A percentile compares a stretch with the other conserved stretches of the same genome.
Evolutionary conservation across 257 asterid species (phyloP).

Genomic region (Voacanga thouarsii): DNA sequence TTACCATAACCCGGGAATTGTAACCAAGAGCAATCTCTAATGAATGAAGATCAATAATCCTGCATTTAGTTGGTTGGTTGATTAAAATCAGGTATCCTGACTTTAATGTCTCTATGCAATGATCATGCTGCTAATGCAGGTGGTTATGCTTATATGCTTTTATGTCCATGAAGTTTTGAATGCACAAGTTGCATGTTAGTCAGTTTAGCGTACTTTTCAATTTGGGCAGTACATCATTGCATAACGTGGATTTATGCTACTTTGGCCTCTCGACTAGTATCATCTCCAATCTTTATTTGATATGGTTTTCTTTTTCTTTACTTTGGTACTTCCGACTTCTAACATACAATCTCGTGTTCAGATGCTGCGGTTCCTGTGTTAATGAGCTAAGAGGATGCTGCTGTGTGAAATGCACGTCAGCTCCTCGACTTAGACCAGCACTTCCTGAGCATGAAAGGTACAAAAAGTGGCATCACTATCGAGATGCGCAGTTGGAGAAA

Average conservation of each 20-base stretch:
- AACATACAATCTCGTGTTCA: slow-evolving; percentile 19
- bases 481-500: slow-evolving; percentile 51
- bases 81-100: neutral
- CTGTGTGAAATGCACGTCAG: slow-evolving; percentile 61
- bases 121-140: neutral
- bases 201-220: too few species aligned
- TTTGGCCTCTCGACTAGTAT: neutral
- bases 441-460: slow-evolving; percentile 68
- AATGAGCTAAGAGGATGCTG: slow-evolving; percentile 71
- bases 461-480: slow-evolving; percentile 78
- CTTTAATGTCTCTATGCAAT: neutral
- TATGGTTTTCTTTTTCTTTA: neutral
- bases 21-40: neutral
- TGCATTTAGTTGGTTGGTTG: neutral
- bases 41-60: neutral
- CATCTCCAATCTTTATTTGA: neutral
- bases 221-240: neutral
- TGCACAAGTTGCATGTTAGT: neutral
- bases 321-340: neutral
- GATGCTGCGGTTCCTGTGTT: slow-evolving; percentile 69
- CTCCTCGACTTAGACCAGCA: slow-evolving; percentile 76
- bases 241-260: neutral
- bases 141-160: neutral
- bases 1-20: neutral
- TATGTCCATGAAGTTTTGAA: neutral